Conservation (phyloP, 2,329 filamentous ascomycete species). For the Cladosporium oxysporum region DNA sequence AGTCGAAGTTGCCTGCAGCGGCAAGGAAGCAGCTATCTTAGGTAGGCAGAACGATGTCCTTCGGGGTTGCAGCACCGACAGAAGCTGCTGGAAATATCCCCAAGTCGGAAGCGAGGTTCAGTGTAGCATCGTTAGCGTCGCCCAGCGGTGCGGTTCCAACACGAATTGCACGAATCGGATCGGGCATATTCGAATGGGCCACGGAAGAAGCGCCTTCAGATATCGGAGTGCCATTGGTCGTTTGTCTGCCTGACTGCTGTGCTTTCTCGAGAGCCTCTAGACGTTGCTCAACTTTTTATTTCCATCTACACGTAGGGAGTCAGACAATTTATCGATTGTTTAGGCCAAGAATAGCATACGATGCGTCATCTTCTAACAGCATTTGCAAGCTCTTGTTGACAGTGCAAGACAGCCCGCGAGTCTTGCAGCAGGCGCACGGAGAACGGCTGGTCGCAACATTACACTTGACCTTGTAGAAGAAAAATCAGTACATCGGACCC, state of each 20-base stretch:
- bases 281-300: neutral
- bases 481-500: neutral
- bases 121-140: neutral
- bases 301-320: neutral
- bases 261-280: slow-evolving; percentile 4
- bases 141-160: neutral
- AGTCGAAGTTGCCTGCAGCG: slow-evolving; percentile 38
- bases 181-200: neutral
- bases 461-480: slow-evolving; percentile 39
- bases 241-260: neutral
- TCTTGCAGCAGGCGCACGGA: slow-evolving; percentile 45
- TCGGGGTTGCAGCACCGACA: neutral
- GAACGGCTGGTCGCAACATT: slow-evolving; percentile 42
- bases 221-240: neutral
- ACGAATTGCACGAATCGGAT: neutral
- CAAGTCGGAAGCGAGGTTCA: slow-evolving; percentile 1
- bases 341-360: slow-evolving; percentile 13
- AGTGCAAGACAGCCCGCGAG: slow-evolving; percentile 43
- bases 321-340: neutral
- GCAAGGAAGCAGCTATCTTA: slow-evolving; percentile 38
- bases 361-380: slow-evolving; percentile 44
- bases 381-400: slow-evolving; percentile 47
- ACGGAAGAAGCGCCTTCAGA: neutral
- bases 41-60: neutral
- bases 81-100: slow-evolving; percentile 11